Evolutionary conservation across 352 stramenopile genomes (phyloP), one percentile per base, ranked within the genome.

Genomic region (Phytophthora ramorum): DNA sequence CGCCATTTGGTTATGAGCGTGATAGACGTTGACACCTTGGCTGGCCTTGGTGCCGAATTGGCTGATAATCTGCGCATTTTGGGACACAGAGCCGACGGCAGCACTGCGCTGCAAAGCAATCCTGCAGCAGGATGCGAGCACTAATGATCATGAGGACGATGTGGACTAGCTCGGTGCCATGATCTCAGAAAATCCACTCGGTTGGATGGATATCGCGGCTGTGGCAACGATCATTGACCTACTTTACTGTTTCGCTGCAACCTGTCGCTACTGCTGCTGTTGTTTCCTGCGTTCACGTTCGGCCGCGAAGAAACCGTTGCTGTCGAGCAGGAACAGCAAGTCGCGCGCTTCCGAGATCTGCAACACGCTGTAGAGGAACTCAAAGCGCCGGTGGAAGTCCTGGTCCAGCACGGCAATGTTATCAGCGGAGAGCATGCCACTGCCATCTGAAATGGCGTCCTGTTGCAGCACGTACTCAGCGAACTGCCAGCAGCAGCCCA

Each of bases 291-390:
- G 59, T 20, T 78, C 71, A 13, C 76, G 76, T 43, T 88, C 76
- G 4, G 63, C 51, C 12, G 71, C 71, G 63, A 91, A 91, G 67
- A 81, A 91, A 7, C 71, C 82, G 63, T 91, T 90, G 73, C 76
- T 90, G 65, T 91, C 82, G 16, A 93, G 67, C 58, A 93, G 54
- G 56, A 93, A 82, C 45, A 91, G 69, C 55, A 93, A 66, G n/a
- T 91, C 82, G 35, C 83, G 82, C 38, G 81, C 78, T 53, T 88
- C 75, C 2, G 74, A 81, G 48, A 85, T 77, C 64, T 87, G 74
- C 66, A 93, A 70, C 26, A 89, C 78, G 44, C 76, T 76, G 45
- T 83, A 84, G 50, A 91, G 73, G 30, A 84, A 87, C 48, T 82
- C 81, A 53, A 90, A 89, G n/a, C 75, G 70, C 26, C 59, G 64